Evolutionary conservation across 139 green algal species (phyloP), one percentile per base, ranked within the genome.

Genomic region (Picochlorum costavermella): DNA sequence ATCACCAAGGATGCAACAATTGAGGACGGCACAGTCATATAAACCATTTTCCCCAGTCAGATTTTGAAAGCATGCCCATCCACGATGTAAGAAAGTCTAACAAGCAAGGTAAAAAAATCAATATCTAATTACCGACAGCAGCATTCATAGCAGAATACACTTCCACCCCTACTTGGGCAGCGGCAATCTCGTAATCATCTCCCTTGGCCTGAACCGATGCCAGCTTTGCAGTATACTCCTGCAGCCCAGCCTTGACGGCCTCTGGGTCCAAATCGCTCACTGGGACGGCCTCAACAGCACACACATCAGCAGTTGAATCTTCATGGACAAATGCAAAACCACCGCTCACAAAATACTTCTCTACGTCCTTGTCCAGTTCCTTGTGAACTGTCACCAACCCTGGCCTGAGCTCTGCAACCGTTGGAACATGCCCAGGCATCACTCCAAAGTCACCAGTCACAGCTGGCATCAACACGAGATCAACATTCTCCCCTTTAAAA

Each of bases 1-100:
- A 64, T 98, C 50, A 88, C 91, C 71, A 98, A 98, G 86, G 90
- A 96, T 77, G 82, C 85, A 25, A 73, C 79, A 64, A 95, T 98
- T 56, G 80, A 83, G 12, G 69, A 81, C 13, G 82, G 83, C 37
- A 56, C 36, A 4, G 60, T 66, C 60, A 66, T 66, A 23, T 66
- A 66, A 66, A 55, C 9, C 10, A 17, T 25, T 57, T 62, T 62
- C 30, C 30, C 56, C 17, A 53, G 2, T 23, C 46, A 53, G 16
- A 53, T 53, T 53, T 53, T 53, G 46, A 53, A 28, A 53, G 17
- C 0, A 20, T 20, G 46, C 46, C n/a, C n/a, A 28, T 49, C 20
- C 33, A 40, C 3, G 33, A 40, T 40, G 33, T 40, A 40, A 40
- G 33, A 40, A 40, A 40, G 50, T 59, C 25, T 59, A 36, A 30